phyloP scores from a whole-genome alignment of 768 basidiomycete species.

The Suillus clintonianus region DNA sequence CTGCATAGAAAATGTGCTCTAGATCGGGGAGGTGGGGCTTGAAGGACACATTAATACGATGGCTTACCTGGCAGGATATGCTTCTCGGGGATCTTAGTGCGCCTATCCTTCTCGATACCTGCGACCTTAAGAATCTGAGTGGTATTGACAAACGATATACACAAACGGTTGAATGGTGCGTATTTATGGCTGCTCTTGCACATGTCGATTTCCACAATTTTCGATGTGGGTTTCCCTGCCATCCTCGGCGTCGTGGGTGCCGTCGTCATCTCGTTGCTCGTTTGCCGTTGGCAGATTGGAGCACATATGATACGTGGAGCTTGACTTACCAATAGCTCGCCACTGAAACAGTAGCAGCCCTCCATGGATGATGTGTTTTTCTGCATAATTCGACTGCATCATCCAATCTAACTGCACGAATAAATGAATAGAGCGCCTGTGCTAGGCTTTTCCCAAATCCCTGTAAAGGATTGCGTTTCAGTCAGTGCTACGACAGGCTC shows the following conservation, averaged over 20 bases:
- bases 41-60: background rate
- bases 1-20: constrained; percentile 87
- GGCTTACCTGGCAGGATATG: too few species aligned
- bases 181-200: constrained; percentile 74
- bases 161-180: constrained; percentile 28
- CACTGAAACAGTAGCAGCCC: constrained; percentile 82
- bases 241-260: constrained; percentile 46
- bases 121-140: too few species aligned
- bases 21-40: constrained; percentile 61
- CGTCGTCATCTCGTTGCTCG: constrained; percentile 49
- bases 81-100: too few species aligned
- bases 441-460: constrained; percentile 78
- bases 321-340: constrained; percentile 62
- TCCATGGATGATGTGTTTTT: constrained; percentile 87
- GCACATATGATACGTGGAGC: constrained; percentile 3
- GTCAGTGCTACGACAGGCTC: constrained; percentile 25
- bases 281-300: constrained; percentile 46
- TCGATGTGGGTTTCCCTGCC: constrained; percentile 76
- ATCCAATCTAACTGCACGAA: constrained; percentile 83
- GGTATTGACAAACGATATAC: too few species aligned
- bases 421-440: constrained; percentile 76
- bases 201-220: constrained; percentile 89
- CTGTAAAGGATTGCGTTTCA: constrained; percentile 38
- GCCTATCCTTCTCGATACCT: too few species aligned
- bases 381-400: constrained; percentile 83